phyloP scores from a whole-genome alignment of 2,329 filamentous ascomycete genomes.

The Fusarium hostae region DNA sequence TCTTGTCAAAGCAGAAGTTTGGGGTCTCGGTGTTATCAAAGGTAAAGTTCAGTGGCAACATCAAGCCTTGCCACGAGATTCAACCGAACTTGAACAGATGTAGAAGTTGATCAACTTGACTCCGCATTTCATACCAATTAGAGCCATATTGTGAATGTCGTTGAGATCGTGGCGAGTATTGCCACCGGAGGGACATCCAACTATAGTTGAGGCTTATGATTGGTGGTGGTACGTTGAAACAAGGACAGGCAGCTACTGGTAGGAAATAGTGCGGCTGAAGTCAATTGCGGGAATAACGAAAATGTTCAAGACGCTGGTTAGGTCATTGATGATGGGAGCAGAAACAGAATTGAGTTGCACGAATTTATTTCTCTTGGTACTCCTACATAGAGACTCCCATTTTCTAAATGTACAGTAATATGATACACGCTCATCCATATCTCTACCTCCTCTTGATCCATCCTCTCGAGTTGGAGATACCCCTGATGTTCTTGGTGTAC shows the following conservation, averaged over 20 bases:
- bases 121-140: background rate
- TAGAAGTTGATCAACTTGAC: background rate
- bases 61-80: background rate
- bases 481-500: constrained; percentile 69
- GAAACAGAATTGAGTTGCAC: background rate
- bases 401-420: constrained; percentile 46
- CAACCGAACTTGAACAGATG: background rate
- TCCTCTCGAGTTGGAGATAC: constrained; percentile 55
- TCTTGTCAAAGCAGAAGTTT: background rate
- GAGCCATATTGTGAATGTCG: background rate
- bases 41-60: constrained; percentile 1
- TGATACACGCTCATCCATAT: constrained; percentile 35
- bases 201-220: background rate
- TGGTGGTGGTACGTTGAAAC: background rate
- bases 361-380: constrained; percentile 16
- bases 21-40: background rate
- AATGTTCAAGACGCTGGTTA: background rate
- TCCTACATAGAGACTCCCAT: constrained; percentile 39
- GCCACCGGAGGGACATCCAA: background rate
- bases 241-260: background rate
- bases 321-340: background rate
- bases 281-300: background rate
- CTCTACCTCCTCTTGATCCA: constrained; percentile 55
- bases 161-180: background rate
- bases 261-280: background rate